phyloP scores from a whole-genome alignment of 208 protist species.

The Crithidia acanthocephali region DNA sequence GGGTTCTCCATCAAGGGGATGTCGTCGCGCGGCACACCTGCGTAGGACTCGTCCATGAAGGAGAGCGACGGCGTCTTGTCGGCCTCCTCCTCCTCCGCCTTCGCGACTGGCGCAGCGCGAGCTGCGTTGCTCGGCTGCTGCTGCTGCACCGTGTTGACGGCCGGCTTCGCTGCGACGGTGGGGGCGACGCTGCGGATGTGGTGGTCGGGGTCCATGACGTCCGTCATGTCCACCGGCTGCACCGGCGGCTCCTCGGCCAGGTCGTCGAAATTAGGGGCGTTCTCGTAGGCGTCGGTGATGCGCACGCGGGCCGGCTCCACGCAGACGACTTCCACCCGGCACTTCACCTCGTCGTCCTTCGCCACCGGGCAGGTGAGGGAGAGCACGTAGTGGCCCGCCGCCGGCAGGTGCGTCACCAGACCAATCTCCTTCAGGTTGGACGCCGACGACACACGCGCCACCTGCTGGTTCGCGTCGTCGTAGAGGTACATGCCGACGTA shows the following conservation, averaged over 20 bases:
- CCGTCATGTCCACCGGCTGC: conserved; percentile 10
- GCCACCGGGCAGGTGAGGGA: conserved; percentile 62
- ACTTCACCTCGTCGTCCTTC: conserved; percentile 42
- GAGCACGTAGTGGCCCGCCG: conserved; percentile 62
- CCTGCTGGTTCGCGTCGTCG: conserved; percentile 45
- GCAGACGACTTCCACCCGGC: conserved; percentile 69
- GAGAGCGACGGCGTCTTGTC: conserved; percentile 29
- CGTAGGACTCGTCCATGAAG: conserved; percentile 52
- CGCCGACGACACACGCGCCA: conserved; percentile 55
- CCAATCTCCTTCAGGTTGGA: conserved; percentile 72
- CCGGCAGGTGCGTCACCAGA: conserved; percentile 51
- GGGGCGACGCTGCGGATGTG: conserved; percentile 14
- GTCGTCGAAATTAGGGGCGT: conserved; percentile 36
- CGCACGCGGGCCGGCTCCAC: conserved; percentile 66
- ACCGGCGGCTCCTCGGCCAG: conserved; percentile 13
- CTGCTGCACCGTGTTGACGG: conserved; percentile 13
- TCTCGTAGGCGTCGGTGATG: conserved; percentile 64
- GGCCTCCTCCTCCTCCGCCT: conserved; percentile 11
- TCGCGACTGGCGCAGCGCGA: neutral
- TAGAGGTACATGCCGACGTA: conserved; percentile 82
- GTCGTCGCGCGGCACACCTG: conserved; percentile 49
- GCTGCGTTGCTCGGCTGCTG: neutral
- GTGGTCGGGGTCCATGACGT: conserved; percentile 17
- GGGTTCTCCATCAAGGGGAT: conserved; percentile 43
- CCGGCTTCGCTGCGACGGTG: neutral